Percentiles rank a stretch among this genome's conserved stretches.
Conservation (phyloP, 164 flowering plant genomes). For the Stephania yunnanensis region DNA sequence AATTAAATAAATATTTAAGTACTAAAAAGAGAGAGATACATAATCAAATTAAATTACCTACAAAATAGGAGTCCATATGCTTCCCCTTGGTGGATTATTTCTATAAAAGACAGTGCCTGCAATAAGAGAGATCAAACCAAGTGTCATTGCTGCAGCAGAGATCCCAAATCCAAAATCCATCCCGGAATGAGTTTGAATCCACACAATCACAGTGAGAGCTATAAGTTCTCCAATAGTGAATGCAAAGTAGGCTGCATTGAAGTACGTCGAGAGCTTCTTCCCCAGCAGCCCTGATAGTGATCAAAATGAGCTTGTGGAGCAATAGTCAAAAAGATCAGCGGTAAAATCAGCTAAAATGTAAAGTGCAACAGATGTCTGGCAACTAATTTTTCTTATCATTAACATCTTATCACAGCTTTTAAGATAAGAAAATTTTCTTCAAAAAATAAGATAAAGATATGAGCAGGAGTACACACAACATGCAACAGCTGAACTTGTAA, state of each 20-base stretch:
- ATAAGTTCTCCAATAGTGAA: constrained; percentile 84
- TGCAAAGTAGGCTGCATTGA: constrained; percentile 88
- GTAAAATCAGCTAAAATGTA: no score
- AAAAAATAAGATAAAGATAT: no score
- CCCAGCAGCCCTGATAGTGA: no score
- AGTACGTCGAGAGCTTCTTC: constrained; percentile 77
- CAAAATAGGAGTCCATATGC: constrained; percentile 78
- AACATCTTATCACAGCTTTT: no score
- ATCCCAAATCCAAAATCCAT: constrained; percentile 95
- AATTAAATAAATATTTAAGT: no score
- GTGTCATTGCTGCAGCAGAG: constrained; percentile 83
- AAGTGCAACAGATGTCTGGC: no score
- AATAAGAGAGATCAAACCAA: constrained; percentile 67
- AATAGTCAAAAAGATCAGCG: no score
- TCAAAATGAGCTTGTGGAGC: no score
- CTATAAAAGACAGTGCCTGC: constrained; percentile 61
- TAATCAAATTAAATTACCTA: constrained; percentile 38
- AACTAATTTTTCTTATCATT: no score
- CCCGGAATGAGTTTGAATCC: constrained; percentile 88
- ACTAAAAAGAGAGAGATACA: not conserved
- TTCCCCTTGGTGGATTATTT: constrained; percentile 80
- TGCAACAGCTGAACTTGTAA: no score
- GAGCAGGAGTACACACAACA: no score
- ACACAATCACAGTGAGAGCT: constrained; percentile 80
- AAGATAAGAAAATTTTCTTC: no score